Evolutionary conservation across 257 asterid species (phyloP).

Genomic region (Salvia splendens): DNA sequence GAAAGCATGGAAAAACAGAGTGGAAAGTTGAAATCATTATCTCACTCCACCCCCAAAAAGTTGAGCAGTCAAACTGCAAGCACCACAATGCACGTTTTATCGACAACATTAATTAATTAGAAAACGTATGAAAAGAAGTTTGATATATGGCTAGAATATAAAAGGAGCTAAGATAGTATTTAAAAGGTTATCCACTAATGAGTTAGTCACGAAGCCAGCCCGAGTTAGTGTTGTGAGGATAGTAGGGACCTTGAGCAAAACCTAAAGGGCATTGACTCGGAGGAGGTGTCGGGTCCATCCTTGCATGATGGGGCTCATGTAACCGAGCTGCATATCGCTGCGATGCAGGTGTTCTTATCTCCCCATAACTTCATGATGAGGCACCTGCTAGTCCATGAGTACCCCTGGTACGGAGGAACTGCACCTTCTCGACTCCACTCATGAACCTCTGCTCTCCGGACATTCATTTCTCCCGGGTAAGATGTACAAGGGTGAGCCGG

Average conservation of each 20-base stretch:
- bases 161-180: no score
- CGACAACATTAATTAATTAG: no score
- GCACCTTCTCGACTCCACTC: neutral
- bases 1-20: no score
- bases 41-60: no score
- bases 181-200: no score
- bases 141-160: no score
- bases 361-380: neutral
- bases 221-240: conserved; percentile 47
- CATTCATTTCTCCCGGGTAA: neutral
- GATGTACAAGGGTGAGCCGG: no score
- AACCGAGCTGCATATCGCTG: neutral
- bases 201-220: conserved; percentile 74
- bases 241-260: conserved; percentile 53
- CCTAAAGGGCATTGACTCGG: conserved; percentile 35
- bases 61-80: no score
- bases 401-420: neutral
- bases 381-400: neutral
- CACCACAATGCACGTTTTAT: no score
- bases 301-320: neutral
- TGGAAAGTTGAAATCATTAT: no score
- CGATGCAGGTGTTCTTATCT: neutral
- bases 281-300: conserved; percentile 18
- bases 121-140: no score
- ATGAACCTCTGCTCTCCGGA: neutral